Evolutionary conservation across 345 rosid genomes (phyloP).

Genomic region (Excoecaria cochinchinensis): DNA sequence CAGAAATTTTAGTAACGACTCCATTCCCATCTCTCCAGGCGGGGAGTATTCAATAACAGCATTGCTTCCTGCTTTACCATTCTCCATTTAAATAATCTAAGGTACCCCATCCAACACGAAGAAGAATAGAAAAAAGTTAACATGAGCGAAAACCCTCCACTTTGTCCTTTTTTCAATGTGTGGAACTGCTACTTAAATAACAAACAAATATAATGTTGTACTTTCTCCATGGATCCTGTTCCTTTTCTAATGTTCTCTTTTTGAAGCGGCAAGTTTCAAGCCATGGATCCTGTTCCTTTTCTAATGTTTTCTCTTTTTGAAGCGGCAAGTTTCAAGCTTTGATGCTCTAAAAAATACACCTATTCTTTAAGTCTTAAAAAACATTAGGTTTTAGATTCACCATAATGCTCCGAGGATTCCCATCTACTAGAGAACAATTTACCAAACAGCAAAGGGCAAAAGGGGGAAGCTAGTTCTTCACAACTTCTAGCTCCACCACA

Average conservation of each 20-base stretch:
- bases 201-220: no score
- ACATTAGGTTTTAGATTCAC: not conserved
- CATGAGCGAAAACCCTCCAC: not conserved
- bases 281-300: not conserved
- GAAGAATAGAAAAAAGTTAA: not conserved
- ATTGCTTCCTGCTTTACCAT: conserved; percentile 1
- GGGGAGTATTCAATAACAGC: not conserved
- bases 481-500: not conserved
- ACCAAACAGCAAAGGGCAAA: no score
- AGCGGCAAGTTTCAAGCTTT: not conserved
- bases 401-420: not conserved
- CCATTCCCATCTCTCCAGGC: not conserved
- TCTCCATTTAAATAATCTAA: not conserved
- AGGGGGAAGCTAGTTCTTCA: not conserved
- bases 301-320: not conserved
- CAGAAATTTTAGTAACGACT: not conserved
- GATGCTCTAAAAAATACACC: not conserved
- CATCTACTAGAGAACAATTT: not conserved
- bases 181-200: no score
- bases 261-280: not conserved
- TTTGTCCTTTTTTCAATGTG: no score
- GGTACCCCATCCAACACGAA: not conserved
- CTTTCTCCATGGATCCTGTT: not conserved
- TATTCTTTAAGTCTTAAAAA: not conserved
- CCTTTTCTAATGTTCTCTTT: not conserved